phyloP scores from a whole-genome alignment of 192 early-diverging fungal genomes.

The Coemansia reversa region DNA sequence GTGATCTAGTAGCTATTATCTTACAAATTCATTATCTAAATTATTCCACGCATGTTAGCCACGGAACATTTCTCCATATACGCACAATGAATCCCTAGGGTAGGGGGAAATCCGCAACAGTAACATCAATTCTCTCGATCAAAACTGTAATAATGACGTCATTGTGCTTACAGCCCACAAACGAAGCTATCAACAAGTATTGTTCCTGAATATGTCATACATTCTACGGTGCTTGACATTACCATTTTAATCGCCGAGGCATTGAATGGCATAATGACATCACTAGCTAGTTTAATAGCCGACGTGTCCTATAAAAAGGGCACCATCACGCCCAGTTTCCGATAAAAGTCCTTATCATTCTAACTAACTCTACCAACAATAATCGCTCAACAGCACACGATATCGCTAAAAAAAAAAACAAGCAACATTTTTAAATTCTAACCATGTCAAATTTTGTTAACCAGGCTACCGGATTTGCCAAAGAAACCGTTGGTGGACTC shows the following conservation, averaged over 20 bases:
- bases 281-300: background rate
- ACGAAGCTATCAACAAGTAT: background rate
- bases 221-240: background rate
- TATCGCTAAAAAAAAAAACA: background rate
- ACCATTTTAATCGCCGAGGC: background rate
- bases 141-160: background rate
- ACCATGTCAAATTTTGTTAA: conserved; percentile 23
- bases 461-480: conserved; percentile 19
- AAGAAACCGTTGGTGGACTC: conserved; percentile 20
- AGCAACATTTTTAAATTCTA: background rate
- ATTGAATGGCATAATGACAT: background rate
- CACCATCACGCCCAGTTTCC: background rate
- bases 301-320: background rate
- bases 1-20: background rate
- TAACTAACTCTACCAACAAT: background rate
- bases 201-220: background rate
- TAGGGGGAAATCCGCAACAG: background rate
- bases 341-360: background rate
- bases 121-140: background rate
- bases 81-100: background rate
- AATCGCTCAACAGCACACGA: background rate
- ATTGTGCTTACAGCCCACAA: background rate
- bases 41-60: background rate
- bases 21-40: background rate
- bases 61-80: background rate